phyloP scores from a whole-genome alignment of 2,329 filamentous ascomycete species.

The Hypomyces rosellus region DNA sequence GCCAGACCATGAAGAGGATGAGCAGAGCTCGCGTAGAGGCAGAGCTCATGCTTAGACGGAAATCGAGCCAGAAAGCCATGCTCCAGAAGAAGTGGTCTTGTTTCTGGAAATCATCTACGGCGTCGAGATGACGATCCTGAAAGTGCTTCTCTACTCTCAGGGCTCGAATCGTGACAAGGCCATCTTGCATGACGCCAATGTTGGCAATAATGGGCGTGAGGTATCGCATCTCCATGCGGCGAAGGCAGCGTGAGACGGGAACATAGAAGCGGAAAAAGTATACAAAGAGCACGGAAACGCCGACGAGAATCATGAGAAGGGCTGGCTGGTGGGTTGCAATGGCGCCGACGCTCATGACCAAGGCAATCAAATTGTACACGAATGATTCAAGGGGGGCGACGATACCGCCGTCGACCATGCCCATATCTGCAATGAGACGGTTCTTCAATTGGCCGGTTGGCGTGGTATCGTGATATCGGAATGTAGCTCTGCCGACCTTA shows the following conservation, averaged over 20 bases:
- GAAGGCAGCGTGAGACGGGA: slow-evolving; percentile 74
- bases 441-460: slow-evolving; percentile 90
- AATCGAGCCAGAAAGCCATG: slow-evolving; percentile 77
- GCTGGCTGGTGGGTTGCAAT: slow-evolving; percentile 73
- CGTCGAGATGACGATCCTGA: slow-evolving; percentile 69
- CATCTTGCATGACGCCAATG: slow-evolving; percentile 81
- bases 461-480: slow-evolving; percentile 87
- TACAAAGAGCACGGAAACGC: slow-evolving; percentile 63
- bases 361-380: slow-evolving; percentile 63
- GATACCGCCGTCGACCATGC: slow-evolving; percentile 82
- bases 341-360: slow-evolving; percentile 65
- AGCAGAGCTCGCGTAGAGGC: slow-evolving; percentile 67
- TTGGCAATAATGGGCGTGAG: slow-evolving; percentile 86
- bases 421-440: slow-evolving; percentile 82
- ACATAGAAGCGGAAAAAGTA: slow-evolving; percentile 71
- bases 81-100: slow-evolving; percentile 97
- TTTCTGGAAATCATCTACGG: slow-evolving; percentile 84
- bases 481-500: slow-evolving; percentile 71
- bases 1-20: slow-evolving; percentile 67
- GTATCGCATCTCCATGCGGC: slow-evolving; percentile 83
- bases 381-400: slow-evolving; percentile 66
- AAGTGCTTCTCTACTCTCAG: slow-evolving; percentile 75
- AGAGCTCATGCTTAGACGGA: slow-evolving; percentile 58
- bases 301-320: slow-evolving; percentile 66
- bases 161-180: slow-evolving; percentile 78